Base-by-base conservation (phyloP, 768 basidiomycete species). In the Rhizopogon vinicolor region DNA sequence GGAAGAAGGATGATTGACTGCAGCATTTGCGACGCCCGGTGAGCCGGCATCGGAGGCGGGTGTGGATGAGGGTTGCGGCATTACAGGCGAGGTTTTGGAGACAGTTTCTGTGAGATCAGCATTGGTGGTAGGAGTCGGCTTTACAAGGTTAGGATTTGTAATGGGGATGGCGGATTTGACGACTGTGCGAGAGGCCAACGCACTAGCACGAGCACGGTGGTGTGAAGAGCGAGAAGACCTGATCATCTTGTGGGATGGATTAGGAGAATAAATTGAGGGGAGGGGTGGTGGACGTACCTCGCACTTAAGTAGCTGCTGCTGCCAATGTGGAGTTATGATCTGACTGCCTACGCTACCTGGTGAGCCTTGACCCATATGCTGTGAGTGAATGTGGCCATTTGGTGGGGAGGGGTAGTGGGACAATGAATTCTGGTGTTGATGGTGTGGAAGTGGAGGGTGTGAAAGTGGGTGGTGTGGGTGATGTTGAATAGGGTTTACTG, bases 171-270 rank as follows among this genome's bases (percentile, higher is more conserved):
- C 91, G 31, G 90, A 83, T 73, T 93, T 95, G 41, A 90, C 77
- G 57, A 89, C 82, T 14, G 88, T 89, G 45, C 97, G 84, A 18
- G 91, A 89, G 37, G 93, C 91, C 81, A 98, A 87, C 49, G 94
- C 94, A 57, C 89, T 95, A n/a, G 93, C 89, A 46, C 95, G 82
- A 12, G 97, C 97, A 52, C 96, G 87, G 66, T 97, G 94, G 69
- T 98, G 94, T 0, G 93, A 92, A 3, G 91, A 88, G 55, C 89
- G 85, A 25, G 91, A 86, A 35, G 86, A 82, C 63, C 96, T 87
- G 58, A 89, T 84, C 75, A 91, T 85, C 91, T 94, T 54, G 54
- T 54, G 52, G 19, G 65, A 59, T 48, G 54, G 58, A 54, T 59
- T n/a, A 61, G 60, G 56, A 50, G 59, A 19, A 51, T 40, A 49